Conservation (phyloP, 2,329 filamentous ascomycete genomes). For the Nannizziopsis arthrosporioides region DNA sequence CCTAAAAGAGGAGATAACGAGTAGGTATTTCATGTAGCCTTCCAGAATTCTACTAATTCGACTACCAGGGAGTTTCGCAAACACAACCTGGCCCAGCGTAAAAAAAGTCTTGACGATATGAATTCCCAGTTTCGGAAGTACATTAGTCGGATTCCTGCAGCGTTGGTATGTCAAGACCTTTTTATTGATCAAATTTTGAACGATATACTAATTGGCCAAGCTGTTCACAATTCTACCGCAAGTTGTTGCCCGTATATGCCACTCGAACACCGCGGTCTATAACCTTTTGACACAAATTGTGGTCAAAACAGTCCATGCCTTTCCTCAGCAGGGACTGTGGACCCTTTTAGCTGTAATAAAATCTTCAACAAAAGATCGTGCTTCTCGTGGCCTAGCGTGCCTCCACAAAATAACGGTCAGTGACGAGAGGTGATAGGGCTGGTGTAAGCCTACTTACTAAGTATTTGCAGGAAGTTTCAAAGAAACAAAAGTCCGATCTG, state of each 20-base stretch:
- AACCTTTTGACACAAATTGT: slow-evolving; percentile 68
- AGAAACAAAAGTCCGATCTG: slow-evolving; percentile 34
- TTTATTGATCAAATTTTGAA: not conserved
- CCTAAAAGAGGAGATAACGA: slow-evolving; percentile 38
- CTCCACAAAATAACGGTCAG: slow-evolving; percentile 33
- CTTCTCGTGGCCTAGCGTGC: slow-evolving; percentile 40
- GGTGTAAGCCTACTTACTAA: not conserved
- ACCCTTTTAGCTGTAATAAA: slow-evolving; percentile 77
- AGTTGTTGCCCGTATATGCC: slow-evolving; percentile 88
- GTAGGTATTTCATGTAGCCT: slow-evolving; percentile 21
- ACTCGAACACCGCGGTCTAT: slow-evolving; percentile 68
- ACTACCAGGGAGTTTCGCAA: slow-evolving; percentile 35
- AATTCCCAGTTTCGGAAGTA: slow-evolving; percentile 72
- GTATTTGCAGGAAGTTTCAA: slow-evolving; percentile 37
- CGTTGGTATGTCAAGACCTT: slow-evolving; percentile 25
- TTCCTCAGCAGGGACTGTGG: slow-evolving; percentile 89
- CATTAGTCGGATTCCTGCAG: slow-evolving; percentile 42
- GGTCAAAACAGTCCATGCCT: slow-evolving; percentile 68
- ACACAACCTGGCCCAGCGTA: slow-evolving; percentile 41
- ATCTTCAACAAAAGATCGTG: slow-evolving; percentile 60
- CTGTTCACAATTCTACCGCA: slow-evolving; percentile 64
- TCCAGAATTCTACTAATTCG: slow-evolving; percentile 3
- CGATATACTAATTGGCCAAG: slow-evolving; percentile 17
- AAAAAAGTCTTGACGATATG: slow-evolving; percentile 55
- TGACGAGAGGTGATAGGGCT: not conserved